phyloP scores from a whole-genome alignment of 2,329 filamentous ascomycete species.

The Fusarium begoniae region DNA sequence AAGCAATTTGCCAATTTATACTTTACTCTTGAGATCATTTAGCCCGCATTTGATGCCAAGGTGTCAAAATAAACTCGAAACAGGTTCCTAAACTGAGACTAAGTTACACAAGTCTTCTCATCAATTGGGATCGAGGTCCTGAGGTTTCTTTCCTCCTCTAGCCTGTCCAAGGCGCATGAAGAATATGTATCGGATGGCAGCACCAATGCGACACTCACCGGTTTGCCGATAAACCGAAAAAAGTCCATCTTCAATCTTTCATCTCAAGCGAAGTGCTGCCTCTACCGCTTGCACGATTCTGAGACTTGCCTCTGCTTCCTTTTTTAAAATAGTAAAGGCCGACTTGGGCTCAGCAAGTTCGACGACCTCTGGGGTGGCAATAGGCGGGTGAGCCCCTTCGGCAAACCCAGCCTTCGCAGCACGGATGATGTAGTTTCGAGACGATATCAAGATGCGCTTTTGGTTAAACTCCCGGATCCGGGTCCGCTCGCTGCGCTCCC shows the following conservation, averaged over 20 bases:
- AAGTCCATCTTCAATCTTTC: no score
- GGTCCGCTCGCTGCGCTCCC: neutral
- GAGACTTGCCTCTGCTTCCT: neutral
- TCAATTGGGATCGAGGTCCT: neutral
- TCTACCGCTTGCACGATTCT: neutral
- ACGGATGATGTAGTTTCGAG: neutral
- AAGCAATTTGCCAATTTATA: neutral
- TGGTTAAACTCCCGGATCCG: neutral
- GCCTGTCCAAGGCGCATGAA: neutral
- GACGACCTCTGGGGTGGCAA: neutral
- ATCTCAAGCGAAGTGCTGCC: no score
- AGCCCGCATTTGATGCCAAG: neutral
- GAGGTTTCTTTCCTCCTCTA: neutral
- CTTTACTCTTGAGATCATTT: neutral
- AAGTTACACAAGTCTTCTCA: neutral
- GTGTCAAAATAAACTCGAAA: neutral
- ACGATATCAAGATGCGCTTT: neutral
- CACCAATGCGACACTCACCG: neutral
- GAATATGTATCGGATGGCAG: neutral
- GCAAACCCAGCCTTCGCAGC: neutral
- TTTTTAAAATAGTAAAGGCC: neutral
- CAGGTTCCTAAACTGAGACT: neutral
- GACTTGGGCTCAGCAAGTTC: neutral
- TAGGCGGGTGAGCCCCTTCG: rapidly evolving
- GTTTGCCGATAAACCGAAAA: no score